A percentile compares a stretch with the other conserved stretches of the same genome.
phyloP scores from a whole-genome alignment of 768 basidiomycete species.

The Leccinum pellstonianum region DNA sequence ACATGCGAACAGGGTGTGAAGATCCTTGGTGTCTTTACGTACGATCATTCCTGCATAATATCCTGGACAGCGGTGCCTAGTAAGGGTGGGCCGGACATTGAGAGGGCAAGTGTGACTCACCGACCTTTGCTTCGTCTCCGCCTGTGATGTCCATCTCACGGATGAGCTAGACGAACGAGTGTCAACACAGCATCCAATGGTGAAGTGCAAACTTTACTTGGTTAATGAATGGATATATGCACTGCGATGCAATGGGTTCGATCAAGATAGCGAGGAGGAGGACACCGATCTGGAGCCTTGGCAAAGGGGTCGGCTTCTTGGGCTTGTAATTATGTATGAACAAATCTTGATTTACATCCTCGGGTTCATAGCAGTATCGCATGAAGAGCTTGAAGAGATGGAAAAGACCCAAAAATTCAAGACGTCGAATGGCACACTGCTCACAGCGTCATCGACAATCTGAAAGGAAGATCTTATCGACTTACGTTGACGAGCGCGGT shows the following conservation, averaged over 20 bases:
- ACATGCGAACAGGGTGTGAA: not conserved
- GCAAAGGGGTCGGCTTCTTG: slow-evolving; percentile 42
- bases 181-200: not conserved
- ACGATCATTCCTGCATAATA: slow-evolving; percentile 53
- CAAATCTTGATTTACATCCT: slow-evolving; percentile 76
- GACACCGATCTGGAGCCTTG: slow-evolving; percentile 44
- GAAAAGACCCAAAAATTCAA: slow-evolving; percentile 90
- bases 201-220: slow-evolving; percentile 29
- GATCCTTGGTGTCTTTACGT: slow-evolving; percentile 18
- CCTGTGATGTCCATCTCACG: slow-evolving; percentile 41
- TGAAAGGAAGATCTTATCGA: not conserved
- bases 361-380: slow-evolving; percentile 86
- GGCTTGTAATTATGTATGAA: slow-evolving; percentile 66
- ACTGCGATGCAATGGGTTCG: slow-evolving; percentile 47
- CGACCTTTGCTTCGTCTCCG: slow-evolving; percentile 43
- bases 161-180: slow-evolving; percentile 35
- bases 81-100: not conserved
- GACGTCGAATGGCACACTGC: slow-evolving; percentile 79
- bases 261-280: slow-evolving; percentile 43
- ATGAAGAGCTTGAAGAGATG: slow-evolving; percentile 95
- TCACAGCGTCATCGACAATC: slow-evolving; percentile 12
- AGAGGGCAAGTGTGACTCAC: slow-evolving; percentile 7
- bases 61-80: slow-evolving; percentile 22
- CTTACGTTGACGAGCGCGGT: too few relatives aligned
- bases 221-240: slow-evolving; percentile 52